phyloP scores from a whole-genome alignment of 345 rosid genomes.

The Alliaria petiolata region DNA sequence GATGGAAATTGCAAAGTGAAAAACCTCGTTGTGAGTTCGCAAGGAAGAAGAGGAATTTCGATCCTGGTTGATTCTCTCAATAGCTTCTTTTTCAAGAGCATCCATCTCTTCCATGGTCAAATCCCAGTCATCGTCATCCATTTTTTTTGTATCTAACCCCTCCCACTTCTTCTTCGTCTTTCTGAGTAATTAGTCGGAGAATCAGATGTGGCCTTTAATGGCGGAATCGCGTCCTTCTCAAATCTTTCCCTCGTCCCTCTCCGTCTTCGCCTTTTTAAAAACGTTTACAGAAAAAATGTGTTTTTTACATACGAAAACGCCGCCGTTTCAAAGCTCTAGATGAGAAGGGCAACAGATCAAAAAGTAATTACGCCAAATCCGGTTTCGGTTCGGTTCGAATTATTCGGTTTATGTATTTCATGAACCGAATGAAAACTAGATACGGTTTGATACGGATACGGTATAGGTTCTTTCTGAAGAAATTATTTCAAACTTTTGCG shows the following conservation, averaged over 20 bases:
- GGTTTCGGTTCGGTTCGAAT: too few relatives aligned
- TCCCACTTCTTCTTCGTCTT: conserved; percentile 28
- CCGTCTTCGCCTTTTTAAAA: conserved; percentile 15
- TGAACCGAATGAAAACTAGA: too few relatives aligned
- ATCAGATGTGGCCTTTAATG: conserved; percentile 6
- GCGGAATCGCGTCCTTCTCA: conserved; percentile 28
- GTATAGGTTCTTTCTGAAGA: too few relatives aligned
- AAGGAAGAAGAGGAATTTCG: conserved; percentile 31
- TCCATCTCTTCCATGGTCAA: conserved; percentile 73
- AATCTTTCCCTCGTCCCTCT: conserved; percentile 23
- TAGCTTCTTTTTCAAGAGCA: conserved; percentile 71
- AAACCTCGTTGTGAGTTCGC: conserved; percentile 17
- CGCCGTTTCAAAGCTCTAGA: too few relatives aligned
- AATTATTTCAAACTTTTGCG: too few relatives aligned
- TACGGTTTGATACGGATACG: too few relatives aligned
- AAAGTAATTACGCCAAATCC: too few relatives aligned
- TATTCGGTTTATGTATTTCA: too few relatives aligned
- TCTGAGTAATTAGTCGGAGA: neutral
- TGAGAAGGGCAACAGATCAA: too few relatives aligned
- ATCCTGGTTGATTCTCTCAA: conserved; percentile 48
- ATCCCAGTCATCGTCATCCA: conserved; percentile 63
- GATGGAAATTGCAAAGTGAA: conserved; percentile 16
- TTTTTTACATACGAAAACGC: neutral
- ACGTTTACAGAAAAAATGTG: neutral
- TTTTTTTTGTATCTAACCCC: conserved; percentile 24